Evolutionary conservation across 1,139 yeast species (phyloP), one percentile per base, ranked within the genome.

Genomic region (Blastobotrys capitulatus): DNA sequence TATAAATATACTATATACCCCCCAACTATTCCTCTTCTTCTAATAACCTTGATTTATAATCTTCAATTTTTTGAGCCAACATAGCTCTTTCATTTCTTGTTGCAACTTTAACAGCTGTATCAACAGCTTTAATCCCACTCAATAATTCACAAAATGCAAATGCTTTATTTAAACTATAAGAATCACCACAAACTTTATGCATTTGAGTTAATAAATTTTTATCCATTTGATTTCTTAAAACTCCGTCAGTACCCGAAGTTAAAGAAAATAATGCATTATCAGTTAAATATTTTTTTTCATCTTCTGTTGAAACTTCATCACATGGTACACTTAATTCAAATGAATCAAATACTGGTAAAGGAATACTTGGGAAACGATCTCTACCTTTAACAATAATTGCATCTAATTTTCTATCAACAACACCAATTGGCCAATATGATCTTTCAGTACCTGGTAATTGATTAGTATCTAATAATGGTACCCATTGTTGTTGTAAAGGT

Each of bases 351-450:
- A 88, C 74, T 0, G 96, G 87, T 52, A 92, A 69, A 10, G 97
- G 97, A 61, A 89, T 73, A 32, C 68, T 64, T 2, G 82, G 82
- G 63, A 74, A 74, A 27, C 61, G 59, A 50, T 71, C 62, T 20
- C 71, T 71, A 25, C 86, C 87, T 64, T 86, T 86, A 54, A 88
- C 76, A 22, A 87, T 75, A 52, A 87, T 77, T 67, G 95, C 86
- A 56, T 79, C 79, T 58, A 89, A 76, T 56, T 84, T 85, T 48
- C 76, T 78, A 53, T 77, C 75, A 42, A 89, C 72, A 19, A 51
- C 16, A 1, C 96, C 96, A 47, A 92, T 72, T 12, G 97, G 97
- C 97, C 97, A 89, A 57, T 86, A 83, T 13, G 57, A 36, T 66
- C 77, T 62, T 15, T 48, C 42, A 15, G 20, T 18, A 8, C 27